Conservation (phyloP, 2,329 filamentous ascomycete species). For the Daldinia sp. region DNA sequence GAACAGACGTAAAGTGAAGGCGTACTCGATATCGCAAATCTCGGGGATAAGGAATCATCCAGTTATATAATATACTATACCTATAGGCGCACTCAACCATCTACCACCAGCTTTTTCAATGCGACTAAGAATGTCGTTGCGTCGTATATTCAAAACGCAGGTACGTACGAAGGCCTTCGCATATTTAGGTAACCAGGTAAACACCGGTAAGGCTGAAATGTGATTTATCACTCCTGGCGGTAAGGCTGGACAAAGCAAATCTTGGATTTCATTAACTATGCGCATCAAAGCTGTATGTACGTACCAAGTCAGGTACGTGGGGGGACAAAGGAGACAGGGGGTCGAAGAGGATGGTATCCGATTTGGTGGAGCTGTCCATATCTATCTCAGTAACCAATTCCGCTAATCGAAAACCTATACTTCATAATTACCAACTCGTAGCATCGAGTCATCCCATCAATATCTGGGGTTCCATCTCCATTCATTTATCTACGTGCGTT, state of each 20-base stretch:
- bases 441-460: conserved; percentile 3
- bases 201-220: not conserved
- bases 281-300: not conserved
- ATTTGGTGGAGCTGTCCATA: conserved; percentile 5
- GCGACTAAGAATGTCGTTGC: not conserved
- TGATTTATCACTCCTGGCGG: conserved; percentile 1
- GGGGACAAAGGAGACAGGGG: conserved; percentile 2
- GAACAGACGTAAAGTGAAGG: not conserved
- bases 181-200: not conserved
- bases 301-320: not conserved
- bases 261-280: not conserved
- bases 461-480: not conserved
- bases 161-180: not conserved
- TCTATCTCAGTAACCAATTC: conserved; percentile 28
- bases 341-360: not conserved
- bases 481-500: not conserved
- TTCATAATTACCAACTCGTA: not conserved
- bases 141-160: not conserved
- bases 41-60: not conserved
- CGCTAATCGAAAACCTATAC: conserved; percentile 15
- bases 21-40: not conserved
- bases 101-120: not conserved
- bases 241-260: not conserved
- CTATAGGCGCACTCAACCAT: not conserved
- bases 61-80: not conserved